A percentile compares a stretch with the other conserved stretches of the same genome.
Conservation (phyloP, 2,329 filamentous ascomycete genomes). For the Dactylonectria macrodidyma region DNA sequence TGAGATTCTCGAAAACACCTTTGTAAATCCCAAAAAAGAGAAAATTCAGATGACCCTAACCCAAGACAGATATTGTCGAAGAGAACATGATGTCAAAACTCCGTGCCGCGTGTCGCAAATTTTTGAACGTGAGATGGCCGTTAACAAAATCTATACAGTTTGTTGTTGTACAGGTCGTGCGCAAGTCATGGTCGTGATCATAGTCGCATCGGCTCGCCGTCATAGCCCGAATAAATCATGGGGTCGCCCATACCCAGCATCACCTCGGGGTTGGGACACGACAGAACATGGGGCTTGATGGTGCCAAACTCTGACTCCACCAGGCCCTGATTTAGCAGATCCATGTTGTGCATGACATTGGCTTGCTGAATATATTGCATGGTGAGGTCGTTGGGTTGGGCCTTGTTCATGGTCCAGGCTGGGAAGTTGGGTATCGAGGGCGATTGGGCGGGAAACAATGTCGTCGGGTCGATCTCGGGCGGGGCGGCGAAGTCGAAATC, state of each 20-base stretch:
- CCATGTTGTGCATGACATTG: constrained; percentile 59
- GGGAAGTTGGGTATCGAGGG: constrained; percentile 53
- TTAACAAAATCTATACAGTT: constrained; percentile 43
- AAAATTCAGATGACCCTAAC: constrained; percentile 5
- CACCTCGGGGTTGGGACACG: constrained; percentile 66
- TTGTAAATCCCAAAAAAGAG: constrained; percentile 14
- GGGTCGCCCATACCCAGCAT: constrained; percentile 72
- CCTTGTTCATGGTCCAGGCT: constrained; percentile 50
- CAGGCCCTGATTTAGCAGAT: constrained; percentile 65
- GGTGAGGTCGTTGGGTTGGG: constrained; percentile 46
- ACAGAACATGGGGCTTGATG: constrained; percentile 70
- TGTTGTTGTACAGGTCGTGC: constrained; percentile 31
- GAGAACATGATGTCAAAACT: constrained; percentile 36
- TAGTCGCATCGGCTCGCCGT: constrained; percentile 60
- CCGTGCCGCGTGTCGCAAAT: constrained; percentile 39
- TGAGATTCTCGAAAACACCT: constrained; percentile 25
- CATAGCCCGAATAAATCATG: constrained; percentile 71
- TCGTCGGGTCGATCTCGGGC: constrained; percentile 51
- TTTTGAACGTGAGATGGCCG: constrained; percentile 45
- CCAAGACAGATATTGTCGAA: constrained; percentile 28
- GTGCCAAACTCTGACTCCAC: constrained; percentile 68
- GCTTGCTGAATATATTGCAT: constrained; percentile 62
- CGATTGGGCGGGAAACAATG: constrained; percentile 55
- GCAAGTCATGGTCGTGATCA: constrained; percentile 43
- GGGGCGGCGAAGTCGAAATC: constrained; percentile 57